Evolutionary conservation across 371 early-diverging fungal species (phyloP).

Genomic region (Mortierella sp.): DNA sequence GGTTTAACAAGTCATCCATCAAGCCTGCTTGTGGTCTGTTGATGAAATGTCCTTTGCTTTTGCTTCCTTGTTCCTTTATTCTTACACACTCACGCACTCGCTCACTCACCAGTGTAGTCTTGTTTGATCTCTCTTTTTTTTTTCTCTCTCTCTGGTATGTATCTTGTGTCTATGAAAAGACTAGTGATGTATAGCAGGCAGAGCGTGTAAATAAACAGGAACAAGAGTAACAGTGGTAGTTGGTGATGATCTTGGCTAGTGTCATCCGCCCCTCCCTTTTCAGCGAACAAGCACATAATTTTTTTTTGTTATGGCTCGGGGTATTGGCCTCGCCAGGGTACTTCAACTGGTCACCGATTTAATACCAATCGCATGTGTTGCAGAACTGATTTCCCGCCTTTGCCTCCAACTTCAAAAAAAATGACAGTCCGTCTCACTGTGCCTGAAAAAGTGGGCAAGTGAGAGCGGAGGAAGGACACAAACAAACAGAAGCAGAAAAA

Average conservation of each 20-base stretch:
- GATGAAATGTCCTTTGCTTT: background rate
- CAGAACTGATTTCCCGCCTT: background rate
- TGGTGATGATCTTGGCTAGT: background rate
- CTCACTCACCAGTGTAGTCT: background rate
- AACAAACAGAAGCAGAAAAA: constrained; percentile 6
- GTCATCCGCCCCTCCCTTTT: background rate
- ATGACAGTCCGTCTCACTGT: background rate
- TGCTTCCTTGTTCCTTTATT: background rate
- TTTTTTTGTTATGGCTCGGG: background rate
- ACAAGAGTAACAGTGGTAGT: background rate
- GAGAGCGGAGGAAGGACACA: background rate
- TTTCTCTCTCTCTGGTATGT: background rate
- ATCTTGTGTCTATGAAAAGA: background rate
- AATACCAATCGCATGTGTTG: background rate
- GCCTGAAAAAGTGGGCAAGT: background rate
- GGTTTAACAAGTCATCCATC: constrained; percentile 4
- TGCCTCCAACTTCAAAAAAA: background rate
- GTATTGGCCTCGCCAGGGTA: background rate
- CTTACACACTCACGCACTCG: background rate
- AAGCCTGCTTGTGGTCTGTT: background rate
- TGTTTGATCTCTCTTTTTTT: background rate
- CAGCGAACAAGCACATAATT: background rate
- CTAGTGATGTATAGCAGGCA: background rate
- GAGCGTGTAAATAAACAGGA: background rate
- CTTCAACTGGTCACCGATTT: background rate